Conservation (phyloP, 163 green algal species). For the Smithsoniella earleae region DNA sequence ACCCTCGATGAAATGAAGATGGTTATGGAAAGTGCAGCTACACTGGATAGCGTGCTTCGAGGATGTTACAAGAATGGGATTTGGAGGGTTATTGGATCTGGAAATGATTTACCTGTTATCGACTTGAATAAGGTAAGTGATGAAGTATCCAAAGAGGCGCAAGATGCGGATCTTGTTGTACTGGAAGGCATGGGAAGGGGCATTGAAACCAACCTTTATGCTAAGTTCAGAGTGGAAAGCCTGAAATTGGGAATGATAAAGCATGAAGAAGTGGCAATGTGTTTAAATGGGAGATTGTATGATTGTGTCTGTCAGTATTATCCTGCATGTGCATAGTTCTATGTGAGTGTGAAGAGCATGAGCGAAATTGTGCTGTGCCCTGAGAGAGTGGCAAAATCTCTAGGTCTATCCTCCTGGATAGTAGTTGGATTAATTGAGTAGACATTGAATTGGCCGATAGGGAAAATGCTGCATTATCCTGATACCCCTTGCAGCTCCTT, state of each 20-base stretch:
- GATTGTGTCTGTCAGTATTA: conserved; percentile 51
- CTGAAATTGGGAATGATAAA: conserved; percentile 51
- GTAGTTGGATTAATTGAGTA: too few relatives aligned
- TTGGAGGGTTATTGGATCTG: conserved; percentile 48
- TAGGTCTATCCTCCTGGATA: too few relatives aligned
- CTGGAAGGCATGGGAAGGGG: conserved; percentile 75
- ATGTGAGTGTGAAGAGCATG: too few relatives aligned
- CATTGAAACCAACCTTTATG: conserved; percentile 75
- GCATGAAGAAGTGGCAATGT: conserved; percentile 63
- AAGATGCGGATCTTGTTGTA: conserved; percentile 60
- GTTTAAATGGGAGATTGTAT: conserved; percentile 48
- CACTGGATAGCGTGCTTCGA: conserved; percentile 34
- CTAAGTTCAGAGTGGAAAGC: conserved; percentile 40
- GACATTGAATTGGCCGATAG: too few relatives aligned
- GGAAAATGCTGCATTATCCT: too few relatives aligned
- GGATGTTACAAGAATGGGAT: background rate
- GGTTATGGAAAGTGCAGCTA: conserved; percentile 38
- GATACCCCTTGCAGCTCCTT: too few relatives aligned
- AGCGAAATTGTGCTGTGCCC: too few relatives aligned
- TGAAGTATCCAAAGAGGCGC: conserved; percentile 46
- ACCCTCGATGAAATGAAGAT: conserved; percentile 56
- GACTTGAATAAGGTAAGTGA: conserved; percentile 50
- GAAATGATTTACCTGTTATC: conserved; percentile 65
- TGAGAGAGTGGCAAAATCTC: too few relatives aligned
- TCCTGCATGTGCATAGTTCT: too few relatives aligned